Evolutionary conservation across 768 basidiomycete species (phyloP).

Genomic region (Lentinula aciculospora): DNA sequence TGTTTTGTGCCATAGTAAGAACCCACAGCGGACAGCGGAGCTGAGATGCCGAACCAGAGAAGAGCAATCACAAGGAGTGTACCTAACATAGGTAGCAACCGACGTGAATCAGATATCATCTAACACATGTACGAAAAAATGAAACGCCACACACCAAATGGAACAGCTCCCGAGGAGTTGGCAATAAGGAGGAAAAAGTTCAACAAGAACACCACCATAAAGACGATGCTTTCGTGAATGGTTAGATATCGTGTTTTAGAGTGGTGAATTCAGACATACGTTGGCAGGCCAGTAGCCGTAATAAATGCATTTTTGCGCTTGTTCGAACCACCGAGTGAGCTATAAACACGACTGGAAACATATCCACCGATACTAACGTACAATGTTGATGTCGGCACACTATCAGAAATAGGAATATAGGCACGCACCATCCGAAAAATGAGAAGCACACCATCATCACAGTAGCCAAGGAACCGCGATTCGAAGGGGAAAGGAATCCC

Average conservation of each 20-base stretch:
- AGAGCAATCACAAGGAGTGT: conserved; percentile 82
- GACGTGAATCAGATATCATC: neutral
- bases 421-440: conserved; percentile 73
- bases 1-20: conserved; percentile 83
- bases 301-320: conserved; percentile 79
- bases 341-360: conserved; percentile 76
- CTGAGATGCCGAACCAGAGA: conserved; percentile 92
- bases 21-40: conserved; percentile 82
- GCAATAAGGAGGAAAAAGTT: conserved; percentile 84
- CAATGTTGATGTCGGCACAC: neutral
- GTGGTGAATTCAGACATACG: conserved; percentile 40
- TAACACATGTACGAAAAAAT: neutral
- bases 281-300: conserved; percentile 85
- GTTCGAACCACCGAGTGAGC: conserved; percentile 72
- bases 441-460: conserved; percentile 96
- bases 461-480: conserved; percentile 89
- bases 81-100: conserved; percentile 30
- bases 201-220: conserved; percentile 81
- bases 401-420: neutral
- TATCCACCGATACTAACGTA: conserved; percentile 76
- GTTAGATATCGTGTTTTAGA: conserved; percentile 8
- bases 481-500: conserved; percentile 93
- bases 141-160: conserved; percentile 60
- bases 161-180: conserved; percentile 91
- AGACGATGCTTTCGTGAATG: conserved; percentile 54